Base-by-base conservation (phyloP, 1,139 yeast species). In the Scheffersomyces stambukii region DNA sequence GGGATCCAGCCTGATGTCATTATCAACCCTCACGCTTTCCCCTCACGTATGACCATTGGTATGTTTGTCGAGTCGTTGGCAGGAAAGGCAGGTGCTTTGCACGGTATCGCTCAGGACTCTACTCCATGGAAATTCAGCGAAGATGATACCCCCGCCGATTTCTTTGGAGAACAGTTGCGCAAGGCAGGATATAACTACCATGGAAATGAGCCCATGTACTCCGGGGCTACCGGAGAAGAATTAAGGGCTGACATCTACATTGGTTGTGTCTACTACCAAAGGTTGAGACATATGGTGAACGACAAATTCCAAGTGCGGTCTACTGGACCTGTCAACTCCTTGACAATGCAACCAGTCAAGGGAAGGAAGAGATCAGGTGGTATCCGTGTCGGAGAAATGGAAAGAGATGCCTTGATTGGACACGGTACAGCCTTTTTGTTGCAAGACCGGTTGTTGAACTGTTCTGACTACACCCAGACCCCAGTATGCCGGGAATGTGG, bases 331-430 rank as follows among this genome's bases (percentile, higher is more conserved):
- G 97, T 91, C 21, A 89, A 89, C 60, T 78, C 94, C 20, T 73
- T 91, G 51, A 93, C 98, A 11, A 89, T 91, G 96, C 99, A 91
- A 70, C 99, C 99, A 26, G 98, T 91, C 36, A 91, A 93, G 68
- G 99, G 99, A 51, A 82, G 99, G 67, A 93, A 91, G 79, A 80
- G 98, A 65, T 80, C 83, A 43, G 99, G 99, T 64, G 99, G 99
- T 81, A 91, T 91, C 47, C 95, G 99, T 73, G 95, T 91, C 23
- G 98, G 98, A 57, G 98, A 91, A 61, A 91, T 91, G 99, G 99
- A 91, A 66, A 84, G 98, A 67, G 99, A 91, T 70, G 98, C 98
- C 3, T 70, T 91, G 48, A 88, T 91, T 55, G 99, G 98, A 38
- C 98, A 93, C 54, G 99, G 98, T 63, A 82, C 98, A n/a, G 88